phyloP scores from a whole-genome alignment of 2,329 filamentous ascomycete genomes.

The Magnaporthiopsis incrustans region DNA sequence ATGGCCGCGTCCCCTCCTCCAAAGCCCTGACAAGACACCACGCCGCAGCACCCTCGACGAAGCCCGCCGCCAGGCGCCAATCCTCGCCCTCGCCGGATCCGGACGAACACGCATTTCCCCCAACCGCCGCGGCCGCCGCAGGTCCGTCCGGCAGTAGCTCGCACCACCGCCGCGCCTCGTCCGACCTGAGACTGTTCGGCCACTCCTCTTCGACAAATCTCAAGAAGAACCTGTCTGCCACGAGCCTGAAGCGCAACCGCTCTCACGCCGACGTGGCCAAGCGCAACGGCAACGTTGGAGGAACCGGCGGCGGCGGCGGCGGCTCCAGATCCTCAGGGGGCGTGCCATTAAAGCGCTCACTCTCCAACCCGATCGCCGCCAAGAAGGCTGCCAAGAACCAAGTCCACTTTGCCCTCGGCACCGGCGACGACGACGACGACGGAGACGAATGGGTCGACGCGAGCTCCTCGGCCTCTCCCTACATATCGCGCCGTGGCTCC shows the following conservation, averaged over 20 bases:
- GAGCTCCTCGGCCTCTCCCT: slow-evolving; percentile 54
- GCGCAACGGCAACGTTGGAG: slow-evolving; percentile 37
- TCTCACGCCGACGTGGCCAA: slow-evolving; percentile 50
- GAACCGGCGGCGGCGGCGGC: slow-evolving; percentile 17
- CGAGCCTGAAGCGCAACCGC: slow-evolving; percentile 51
- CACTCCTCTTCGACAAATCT: slow-evolving; percentile 36
- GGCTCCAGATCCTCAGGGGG: not conserved
- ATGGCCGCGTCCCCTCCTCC: slow-evolving; percentile 43
- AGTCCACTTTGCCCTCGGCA: slow-evolving; percentile 58
- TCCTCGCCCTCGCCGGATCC: slow-evolving; percentile 34
- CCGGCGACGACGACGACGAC: slow-evolving; percentile 25
- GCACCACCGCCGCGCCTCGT: slow-evolving; percentile 39
- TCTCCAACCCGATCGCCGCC: slow-evolving; percentile 41
- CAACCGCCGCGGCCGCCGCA: slow-evolving; percentile 18
- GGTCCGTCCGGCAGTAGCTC: slow-evolving; percentile 9
- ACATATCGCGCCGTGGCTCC: slow-evolving; percentile 42
- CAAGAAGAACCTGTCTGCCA: slow-evolving; percentile 46
- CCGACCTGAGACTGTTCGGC: slow-evolving; percentile 35
- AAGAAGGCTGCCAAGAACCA: slow-evolving; percentile 34
- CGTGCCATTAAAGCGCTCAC: slow-evolving; percentile 38
- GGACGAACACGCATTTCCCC: slow-evolving; percentile 7
- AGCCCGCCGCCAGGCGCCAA: slow-evolving; percentile 29
- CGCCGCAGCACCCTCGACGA: slow-evolving; percentile 20
- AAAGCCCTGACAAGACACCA: slow-evolving; percentile 42
- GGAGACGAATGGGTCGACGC: slow-evolving; percentile 62